Percentiles rank a stretch among this genome's conserved stretches.
Conservation (phyloP, 192 early-diverging fungal species). For the Umbelopsis vinacea region DNA sequence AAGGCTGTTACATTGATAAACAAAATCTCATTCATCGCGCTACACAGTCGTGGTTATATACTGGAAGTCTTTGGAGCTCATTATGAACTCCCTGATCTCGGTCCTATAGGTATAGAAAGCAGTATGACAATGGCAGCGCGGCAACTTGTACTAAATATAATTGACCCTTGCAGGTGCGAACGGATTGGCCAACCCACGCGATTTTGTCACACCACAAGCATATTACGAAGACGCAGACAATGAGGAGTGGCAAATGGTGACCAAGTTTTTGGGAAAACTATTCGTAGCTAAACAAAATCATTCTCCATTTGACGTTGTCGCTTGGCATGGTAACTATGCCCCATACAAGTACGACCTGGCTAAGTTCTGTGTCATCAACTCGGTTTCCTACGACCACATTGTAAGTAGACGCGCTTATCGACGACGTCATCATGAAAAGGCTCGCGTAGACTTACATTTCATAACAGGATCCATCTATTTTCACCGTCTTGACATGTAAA, state of each 20-base stretch:
- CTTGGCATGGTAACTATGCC: constrained; percentile 98
- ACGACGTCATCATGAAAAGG: too few relatives aligned
- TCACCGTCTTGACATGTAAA: constrained; percentile 92
- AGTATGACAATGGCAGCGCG: too few relatives aligned
- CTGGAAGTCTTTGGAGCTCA: constrained; percentile 88
- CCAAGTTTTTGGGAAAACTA: constrained; percentile 85
- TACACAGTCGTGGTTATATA: constrained; percentile 81
- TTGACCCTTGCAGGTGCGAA: constrained; percentile 70
- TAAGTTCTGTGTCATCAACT: constrained; percentile 84
- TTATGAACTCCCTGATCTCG: constrained; percentile 95
- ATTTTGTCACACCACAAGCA: constrained; percentile 90
- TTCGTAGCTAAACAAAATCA: constrained; percentile 77
- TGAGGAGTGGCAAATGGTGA: constrained; percentile 66
- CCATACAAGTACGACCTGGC: constrained; percentile 93
- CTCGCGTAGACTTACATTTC: not conserved
- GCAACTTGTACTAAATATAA: too few relatives aligned
- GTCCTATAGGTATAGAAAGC: constrained; percentile 76
- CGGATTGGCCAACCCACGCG: constrained; percentile 92
- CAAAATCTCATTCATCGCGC: not conserved
- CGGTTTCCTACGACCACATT: constrained; percentile 89
- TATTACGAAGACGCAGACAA: constrained; percentile 69
- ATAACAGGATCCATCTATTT: constrained; percentile 93
- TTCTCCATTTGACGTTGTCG: constrained; percentile 94
- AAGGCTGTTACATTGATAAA: not conserved
- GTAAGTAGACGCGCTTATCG: constrained; percentile 42